These are phyloP conservation scores for Musa balbisiana DNA, from an alignment of 202 grass and related monocot species.

Conservation along the genomic window DNA sequence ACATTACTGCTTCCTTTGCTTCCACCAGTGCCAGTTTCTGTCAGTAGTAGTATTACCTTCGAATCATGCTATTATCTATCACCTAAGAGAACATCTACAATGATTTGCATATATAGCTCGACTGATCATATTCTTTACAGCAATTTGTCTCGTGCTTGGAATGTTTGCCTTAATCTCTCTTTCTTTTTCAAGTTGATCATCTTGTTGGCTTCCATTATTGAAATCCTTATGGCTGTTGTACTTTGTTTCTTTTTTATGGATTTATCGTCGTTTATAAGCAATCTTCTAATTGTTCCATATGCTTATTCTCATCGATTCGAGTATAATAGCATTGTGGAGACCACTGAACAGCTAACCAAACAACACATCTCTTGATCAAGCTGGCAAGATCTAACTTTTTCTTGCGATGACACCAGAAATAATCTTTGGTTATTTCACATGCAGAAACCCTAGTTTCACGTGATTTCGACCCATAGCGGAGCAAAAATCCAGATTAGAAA, in stretches of 20 bases:
- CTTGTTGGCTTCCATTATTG: neutral
- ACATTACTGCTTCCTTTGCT: too few species aligned
- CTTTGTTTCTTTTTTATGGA: neutral
- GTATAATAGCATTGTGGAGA: neutral
- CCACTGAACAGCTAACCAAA: neutral
- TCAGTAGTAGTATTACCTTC: too few species aligned
- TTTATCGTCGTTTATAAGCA: neutral
- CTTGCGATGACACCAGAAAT: neutral
- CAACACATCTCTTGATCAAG: neutral
- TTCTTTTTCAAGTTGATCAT: neutral
- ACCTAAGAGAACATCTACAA: too few species aligned
- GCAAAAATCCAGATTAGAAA: slow-evolving; percentile 4
- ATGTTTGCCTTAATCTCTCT: neutral
- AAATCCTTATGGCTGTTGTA: neutral
- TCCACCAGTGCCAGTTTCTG: too few species aligned
- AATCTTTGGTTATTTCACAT: slow-evolving; percentile 1
- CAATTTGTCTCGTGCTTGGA: neutral
- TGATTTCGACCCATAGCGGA: slow-evolving; percentile 9
- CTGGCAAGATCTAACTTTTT: slow-evolving; percentile 11
- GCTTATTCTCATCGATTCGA: neutral
- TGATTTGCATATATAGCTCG: too few species aligned
- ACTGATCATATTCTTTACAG: neutral
- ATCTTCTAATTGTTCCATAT: neutral
- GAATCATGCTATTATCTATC: too few species aligned
- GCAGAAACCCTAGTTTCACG: neutral